Base-by-base conservation (phyloP, 2,329 filamentous ascomycete species). In the Grosmannia serpens region DNA sequence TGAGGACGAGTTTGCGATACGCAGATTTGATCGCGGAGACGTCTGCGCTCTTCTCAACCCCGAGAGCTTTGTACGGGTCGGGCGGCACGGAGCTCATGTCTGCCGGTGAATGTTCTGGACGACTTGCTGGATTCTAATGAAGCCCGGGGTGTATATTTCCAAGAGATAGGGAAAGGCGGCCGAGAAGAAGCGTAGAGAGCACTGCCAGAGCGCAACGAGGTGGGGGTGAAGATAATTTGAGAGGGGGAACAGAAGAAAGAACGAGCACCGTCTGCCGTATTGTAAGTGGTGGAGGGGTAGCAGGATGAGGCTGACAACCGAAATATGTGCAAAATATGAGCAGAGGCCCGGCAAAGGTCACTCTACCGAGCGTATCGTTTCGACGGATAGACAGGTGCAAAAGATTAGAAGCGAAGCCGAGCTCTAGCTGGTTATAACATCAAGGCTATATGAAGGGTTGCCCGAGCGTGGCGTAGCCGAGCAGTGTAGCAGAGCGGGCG, bases 1-100 rank as follows among this genome's bases (percentile, higher is more conserved):
- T 90, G 65, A 96, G 81, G 41, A 89, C 89, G 47, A 95, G 84
- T 71, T 95, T 95, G 66, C 88, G 85, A 74, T 96, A 86, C 20
- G 89, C 87, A 56, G 83, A 80, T 67, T 89, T 87, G 70, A 96
- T 92, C 65, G 86, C 82, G 53, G 83, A 65, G 49, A 84, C 70
- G 61, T 87, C 82, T 53, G 89, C 88, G 71, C 86, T 82, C 68
- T 83, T 87, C 61, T 84, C 69, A 59, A 96, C 81, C 57, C 88
- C 88, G 55, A 96, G 79, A 58, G 82, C 78, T 67, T 78, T 82
- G 77, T 95, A 96, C 54, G 90, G 92, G 74, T 97, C 89, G 62
- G 83, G 78, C 35, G 82, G 74, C 44, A 77, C 68, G 64, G 80
- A 75, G 69, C 70, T 75, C 75, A 81, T 80, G 66, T 52, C 74